Base-by-base conservation (phyloP, 73 alveolate species). In the Symbiodinium pilosum region DNA sequence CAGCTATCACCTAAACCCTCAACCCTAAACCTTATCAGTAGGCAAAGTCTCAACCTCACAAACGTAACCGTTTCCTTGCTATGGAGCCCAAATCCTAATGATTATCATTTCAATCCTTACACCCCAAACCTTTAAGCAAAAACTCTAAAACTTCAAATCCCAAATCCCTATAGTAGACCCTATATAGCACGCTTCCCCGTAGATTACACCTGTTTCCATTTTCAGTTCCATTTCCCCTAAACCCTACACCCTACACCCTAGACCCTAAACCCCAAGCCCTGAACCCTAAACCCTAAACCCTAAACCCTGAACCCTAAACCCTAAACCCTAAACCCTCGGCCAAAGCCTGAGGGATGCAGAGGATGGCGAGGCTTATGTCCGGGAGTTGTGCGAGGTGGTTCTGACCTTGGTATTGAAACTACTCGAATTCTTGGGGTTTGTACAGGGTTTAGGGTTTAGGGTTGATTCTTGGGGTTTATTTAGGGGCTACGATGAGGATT, bases 331-430 rank as follows among this genome's bases (percentile, higher is more conserved):
- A 47, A 47, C 59, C 59, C 59, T 47, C 59, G 59, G n/a, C n/a
- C n/a, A n/a, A n/a, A n/a, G n/a, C n/a, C n/a, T n/a, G 83, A 91
- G 97, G 97, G 97, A 91, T 69, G 97, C 97, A 28, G 43, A 68
- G 39, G 97, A 91, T 30, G 89, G 97, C 36, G 97, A 91, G 81
- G 73, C 95, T 3, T 91, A 69, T 26, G 88, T 91, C 56, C 52
- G 97, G 24, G 97, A 91, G 88, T 81, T 91, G 69, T 91, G 81
- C 43, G 97, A 91, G 54, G 97, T 91, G 77, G 97, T 38, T 3
- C 77, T 24, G 4, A 24, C 73, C 73, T 54, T 30, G 26, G 73
- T 16, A 12, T 54, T 54, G 4, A 54, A 54, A n/a, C 32, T 26
- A n/a, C 5, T 5, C 26, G 2, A n/a, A n/a, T 26, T 5, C 6